Percentiles rank a stretch among this genome's conserved stretches.
Conservation (phyloP, 1,139 yeast species). For the Zhuliangozyma parablackwelliae region DNA sequence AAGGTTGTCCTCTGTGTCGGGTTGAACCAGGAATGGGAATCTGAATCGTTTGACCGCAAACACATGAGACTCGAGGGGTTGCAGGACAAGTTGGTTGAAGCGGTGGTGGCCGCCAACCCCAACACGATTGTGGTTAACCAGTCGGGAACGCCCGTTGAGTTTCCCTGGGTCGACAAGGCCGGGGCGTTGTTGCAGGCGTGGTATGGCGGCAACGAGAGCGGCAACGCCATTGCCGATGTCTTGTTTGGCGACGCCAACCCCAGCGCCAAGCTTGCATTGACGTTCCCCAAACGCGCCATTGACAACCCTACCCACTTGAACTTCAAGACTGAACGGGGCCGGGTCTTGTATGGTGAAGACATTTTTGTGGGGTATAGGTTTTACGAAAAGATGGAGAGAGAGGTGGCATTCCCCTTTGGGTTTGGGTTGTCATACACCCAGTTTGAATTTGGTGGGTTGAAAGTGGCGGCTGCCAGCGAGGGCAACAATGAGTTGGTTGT, state of each 20-base stretch:
- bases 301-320: slow-evolving; percentile 45
- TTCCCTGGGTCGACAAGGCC: slow-evolving; percentile 52
- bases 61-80: slow-evolving; percentile 40
- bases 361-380: slow-evolving; percentile 58
- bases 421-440: slow-evolving; percentile 55
- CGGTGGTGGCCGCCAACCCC: slow-evolving; percentile 44
- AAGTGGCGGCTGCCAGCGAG: slow-evolving; percentile 12
- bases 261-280: slow-evolving; percentile 27
- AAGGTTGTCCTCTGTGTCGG: slow-evolving; percentile 43
- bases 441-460: slow-evolving; percentile 23
- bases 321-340: slow-evolving; percentile 37
- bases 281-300: slow-evolving; percentile 42
- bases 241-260: slow-evolving; percentile 24
- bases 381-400: slow-evolving; percentile 46
- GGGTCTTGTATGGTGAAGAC: slow-evolving; percentile 52
- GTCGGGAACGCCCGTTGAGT: slow-evolving; percentile 60
- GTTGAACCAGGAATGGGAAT: slow-evolving; percentile 31
- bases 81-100: slow-evolving; percentile 45
- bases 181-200: slow-evolving; percentile 49
- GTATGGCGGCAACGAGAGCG: slow-evolving; percentile 33
- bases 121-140: slow-evolving; percentile 54
- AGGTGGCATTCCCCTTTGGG: slow-evolving; percentile 57
- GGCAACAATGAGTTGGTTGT: slow-evolving; percentile 10
- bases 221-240: slow-evolving; percentile 21
- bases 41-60: slow-evolving; percentile 30